Evolutionary conservation across 768 basidiomycete genomes (phyloP).

Genomic region (Kwoniella dejecticola): DNA sequence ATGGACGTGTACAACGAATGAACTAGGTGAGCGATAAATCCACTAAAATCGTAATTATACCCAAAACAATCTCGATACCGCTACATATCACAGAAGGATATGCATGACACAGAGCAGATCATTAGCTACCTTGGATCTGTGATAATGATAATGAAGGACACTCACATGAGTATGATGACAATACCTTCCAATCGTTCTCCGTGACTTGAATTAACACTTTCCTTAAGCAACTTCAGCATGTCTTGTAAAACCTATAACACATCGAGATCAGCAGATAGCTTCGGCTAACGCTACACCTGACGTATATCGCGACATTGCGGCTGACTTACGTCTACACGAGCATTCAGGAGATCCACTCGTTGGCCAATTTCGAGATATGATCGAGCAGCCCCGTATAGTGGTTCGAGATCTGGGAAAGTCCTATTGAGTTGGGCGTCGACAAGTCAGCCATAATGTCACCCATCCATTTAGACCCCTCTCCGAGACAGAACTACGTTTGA

Average conservation of each 20-base stretch:
- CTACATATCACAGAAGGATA: conserved; percentile 1
- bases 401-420: conserved; percentile 93
- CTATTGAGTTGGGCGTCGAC: conserved; percentile 49
- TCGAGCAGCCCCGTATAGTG: conserved; percentile 87
- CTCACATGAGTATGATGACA: conserved; percentile 84
- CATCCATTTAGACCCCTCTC: too few relatives aligned
- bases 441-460: too few relatives aligned
- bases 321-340: conserved; percentile 83
- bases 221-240: conserved; percentile 92
- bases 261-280: too few relatives aligned
- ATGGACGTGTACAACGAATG: too few relatives aligned
- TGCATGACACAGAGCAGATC: too few relatives aligned
- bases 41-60: conserved; percentile 86
- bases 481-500: too few relatives aligned
- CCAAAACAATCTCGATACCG: conserved; percentile 66
- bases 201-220: conserved; percentile 87
- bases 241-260: conserved; percentile 98
- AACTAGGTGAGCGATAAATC: conserved; percentile 60
- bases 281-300: too few relatives aligned
- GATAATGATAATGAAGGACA: conserved; percentile 55
- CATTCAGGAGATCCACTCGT: conserved; percentile 86
- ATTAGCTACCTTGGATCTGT: too few relatives aligned
- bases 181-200: conserved; percentile 90
- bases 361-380: conserved; percentile 95
- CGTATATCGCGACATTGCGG: too few relatives aligned